These are phyloP conservation scores for Phlyctochytrium bullatum DNA, from an alignment of 192 early-diverging fungal species.

Conservation along the genomic window DNA sequence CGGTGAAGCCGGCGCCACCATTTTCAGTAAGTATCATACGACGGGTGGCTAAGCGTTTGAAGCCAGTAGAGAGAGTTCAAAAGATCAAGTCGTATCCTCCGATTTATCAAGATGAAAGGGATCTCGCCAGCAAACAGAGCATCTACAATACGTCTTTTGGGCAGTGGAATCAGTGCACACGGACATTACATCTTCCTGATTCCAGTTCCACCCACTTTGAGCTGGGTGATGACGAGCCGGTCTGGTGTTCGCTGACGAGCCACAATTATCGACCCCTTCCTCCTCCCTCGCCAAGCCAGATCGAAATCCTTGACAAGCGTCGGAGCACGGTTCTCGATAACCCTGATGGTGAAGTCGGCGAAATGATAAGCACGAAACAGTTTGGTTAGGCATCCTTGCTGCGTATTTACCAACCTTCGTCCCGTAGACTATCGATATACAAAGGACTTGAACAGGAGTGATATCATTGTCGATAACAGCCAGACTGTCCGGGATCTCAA, in stretches of 20 bases:
- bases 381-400: too few species aligned
- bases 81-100: slow-evolving; percentile 12
- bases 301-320: slow-evolving; percentile 9
- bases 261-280: slow-evolving; percentile 3
- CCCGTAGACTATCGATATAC: not conserved
- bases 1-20: not conserved
- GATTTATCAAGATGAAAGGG: slow-evolving; percentile 16
- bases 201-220: slow-evolving; percentile 12
- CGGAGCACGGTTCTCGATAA: slow-evolving; percentile 22
- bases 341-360: slow-evolving; percentile 16
- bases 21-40: not conserved
- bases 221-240: slow-evolving; percentile 13
- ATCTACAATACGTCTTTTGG: slow-evolving; percentile 14
- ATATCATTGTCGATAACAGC: slow-evolving; percentile 18
- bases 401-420: too few species aligned
- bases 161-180: not conserved
- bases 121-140: not conserved
- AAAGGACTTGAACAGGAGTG: slow-evolving; percentile 12
- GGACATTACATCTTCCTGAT: slow-evolving; percentile 5
- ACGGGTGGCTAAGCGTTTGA: not conserved
- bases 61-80: not conserved
- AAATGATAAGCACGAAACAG: slow-evolving; percentile 3
- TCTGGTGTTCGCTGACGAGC: not conserved
- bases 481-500: slow-evolving; percentile 21
- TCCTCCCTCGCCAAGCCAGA: slow-evolving; percentile 2